These are phyloP conservation scores for Curvularia lunata DNA, from an alignment of 2,329 filamentous ascomycete species.

Conservation along the genomic window DNA sequence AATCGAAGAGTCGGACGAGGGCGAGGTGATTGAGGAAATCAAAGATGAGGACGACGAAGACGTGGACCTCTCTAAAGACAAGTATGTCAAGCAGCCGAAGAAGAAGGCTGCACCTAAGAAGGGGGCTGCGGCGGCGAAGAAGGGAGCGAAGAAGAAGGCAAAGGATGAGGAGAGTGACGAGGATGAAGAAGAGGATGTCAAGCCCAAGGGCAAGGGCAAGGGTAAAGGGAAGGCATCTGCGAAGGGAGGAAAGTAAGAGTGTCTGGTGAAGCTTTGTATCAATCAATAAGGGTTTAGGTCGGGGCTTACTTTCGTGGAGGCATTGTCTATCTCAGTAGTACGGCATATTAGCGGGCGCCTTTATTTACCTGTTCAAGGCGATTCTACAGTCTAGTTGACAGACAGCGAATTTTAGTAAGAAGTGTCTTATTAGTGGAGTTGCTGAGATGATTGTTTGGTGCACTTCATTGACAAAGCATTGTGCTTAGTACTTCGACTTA, in stretches of 20 bases:
- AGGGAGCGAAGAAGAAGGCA: conserved; percentile 50
- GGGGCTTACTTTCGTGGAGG: neutral
- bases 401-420: neutral
- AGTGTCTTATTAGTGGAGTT: too few species aligned
- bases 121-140: conserved; percentile 53
- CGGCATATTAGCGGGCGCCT: neutral
- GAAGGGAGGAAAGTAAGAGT: conserved; percentile 16
- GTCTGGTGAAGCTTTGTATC: neutral
- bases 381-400: neutral
- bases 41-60: conserved; percentile 75
- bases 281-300: neutral
- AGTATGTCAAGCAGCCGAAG: conserved; percentile 93
- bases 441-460: neutral
- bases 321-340: neutral
- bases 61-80: conserved; percentile 88
- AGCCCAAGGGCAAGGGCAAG: conserved; percentile 53
- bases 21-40: conserved; percentile 51
- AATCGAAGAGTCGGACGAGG: conserved; percentile 86
- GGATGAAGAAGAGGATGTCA: conserved; percentile 53
- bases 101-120: conserved; percentile 63
- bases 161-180: conserved; percentile 45
- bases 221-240: conserved; percentile 55
- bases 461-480: neutral
- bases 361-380: neutral
- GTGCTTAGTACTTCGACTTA: neutral